Base-by-base conservation (phyloP, 2,329 filamentous ascomycete species). In the Fusarium sp. region DNA sequence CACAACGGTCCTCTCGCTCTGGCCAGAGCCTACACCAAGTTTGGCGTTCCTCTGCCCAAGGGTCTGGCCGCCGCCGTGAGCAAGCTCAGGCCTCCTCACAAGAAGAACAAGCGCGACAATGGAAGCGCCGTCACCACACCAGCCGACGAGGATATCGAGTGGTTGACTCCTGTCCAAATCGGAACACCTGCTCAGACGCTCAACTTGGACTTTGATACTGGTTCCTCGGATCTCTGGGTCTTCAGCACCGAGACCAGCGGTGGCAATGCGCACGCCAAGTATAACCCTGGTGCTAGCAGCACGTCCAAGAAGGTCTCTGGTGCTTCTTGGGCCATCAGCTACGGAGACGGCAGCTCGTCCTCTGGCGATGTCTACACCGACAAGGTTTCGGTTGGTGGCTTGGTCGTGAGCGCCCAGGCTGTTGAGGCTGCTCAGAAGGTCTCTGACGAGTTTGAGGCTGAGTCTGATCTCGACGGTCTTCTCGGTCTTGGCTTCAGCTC, bases 221-320 rank as follows among this genome's bases (percentile, higher is more conserved):
- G 83, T 1, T 85, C 82, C 3, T 81, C 82, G 11, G 83, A 86
- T 60, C 76, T 85, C 27, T 85, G 84, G 84, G 84, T 86, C 1
- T 85, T 85, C 70, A 83, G 81, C 58, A 80, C 83, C 28, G 80
- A 82, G 51, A 83, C 82, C 37, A 77, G 79, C 51, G 75, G 82
- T 30, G 74, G 81, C 11, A 76, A 76, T 15, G 82, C 81, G 0
- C 83, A 85, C 48, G 73, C 76, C 6, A 54, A 80, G n/a, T 86
- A 82, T 62, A 72, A 81, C 48, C 80, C 83, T 2, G 65, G 62
- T 27, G 77, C 79, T 51, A 84, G 82, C 62, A 80, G 76, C 23
- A 82, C 81, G 3, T 75, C 84, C 2, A 70, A 78, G 66, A 75
- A 78, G 62, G 56, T 85, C 27, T 55, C 68, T 4, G 82, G 82